A percentile compares a stretch with the other conserved stretches of the same genome.
phyloP scores from a whole-genome alignment of 2,329 filamentous ascomycete genomes.

The Cladosporium phlei region DNA sequence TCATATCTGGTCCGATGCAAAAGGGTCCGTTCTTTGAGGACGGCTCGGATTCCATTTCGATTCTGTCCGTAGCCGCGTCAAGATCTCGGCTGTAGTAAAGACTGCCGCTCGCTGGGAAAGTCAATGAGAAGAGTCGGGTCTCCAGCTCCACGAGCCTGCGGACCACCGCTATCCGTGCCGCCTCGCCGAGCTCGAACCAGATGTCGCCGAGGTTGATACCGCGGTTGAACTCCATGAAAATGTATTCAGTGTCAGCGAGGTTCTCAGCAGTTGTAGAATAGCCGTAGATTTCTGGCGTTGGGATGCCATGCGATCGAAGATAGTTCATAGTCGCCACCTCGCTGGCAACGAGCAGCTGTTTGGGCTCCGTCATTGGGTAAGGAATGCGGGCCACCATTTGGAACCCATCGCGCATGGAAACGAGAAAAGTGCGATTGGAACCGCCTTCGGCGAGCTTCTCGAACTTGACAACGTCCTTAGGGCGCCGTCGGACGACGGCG shows the following conservation, averaged over 20 bases:
- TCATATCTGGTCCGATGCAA: conserved; percentile 33
- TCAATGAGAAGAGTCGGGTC: conserved; percentile 23
- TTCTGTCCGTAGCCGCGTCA: conserved; percentile 16
- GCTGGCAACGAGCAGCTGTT: conserved; percentile 20
- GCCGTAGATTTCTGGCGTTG: conserved; percentile 19
- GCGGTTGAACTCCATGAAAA: conserved; percentile 22
- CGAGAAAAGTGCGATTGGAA: conserved; percentile 22
- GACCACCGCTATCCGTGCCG: conserved; percentile 26
- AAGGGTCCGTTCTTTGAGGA: conserved; percentile 22
- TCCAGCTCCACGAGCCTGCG: conserved; percentile 27
- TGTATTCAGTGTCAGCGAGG: conserved; percentile 24
- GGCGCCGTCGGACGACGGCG: neutral
- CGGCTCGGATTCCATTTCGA: neutral
- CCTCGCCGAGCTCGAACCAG: conserved; percentile 22
- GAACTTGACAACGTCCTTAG: conserved; percentile 15
- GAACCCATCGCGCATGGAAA: conserved; percentile 23
- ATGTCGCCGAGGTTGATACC: conserved; percentile 20
- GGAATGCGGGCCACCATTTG: conserved; percentile 25
- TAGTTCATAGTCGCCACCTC: conserved; percentile 28
- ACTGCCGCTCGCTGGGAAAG: conserved; percentile 32
- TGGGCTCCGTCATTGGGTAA: conserved; percentile 21
- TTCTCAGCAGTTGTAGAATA: conserved; percentile 23
- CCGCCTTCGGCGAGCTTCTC: conserved; percentile 23
- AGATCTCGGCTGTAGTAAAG: conserved; percentile 33
- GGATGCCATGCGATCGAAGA: conserved; percentile 19